Evolutionary conservation across 2,329 filamentous ascomycete species (phyloP).

Genomic region (Rutstroemia sp.): DNA sequence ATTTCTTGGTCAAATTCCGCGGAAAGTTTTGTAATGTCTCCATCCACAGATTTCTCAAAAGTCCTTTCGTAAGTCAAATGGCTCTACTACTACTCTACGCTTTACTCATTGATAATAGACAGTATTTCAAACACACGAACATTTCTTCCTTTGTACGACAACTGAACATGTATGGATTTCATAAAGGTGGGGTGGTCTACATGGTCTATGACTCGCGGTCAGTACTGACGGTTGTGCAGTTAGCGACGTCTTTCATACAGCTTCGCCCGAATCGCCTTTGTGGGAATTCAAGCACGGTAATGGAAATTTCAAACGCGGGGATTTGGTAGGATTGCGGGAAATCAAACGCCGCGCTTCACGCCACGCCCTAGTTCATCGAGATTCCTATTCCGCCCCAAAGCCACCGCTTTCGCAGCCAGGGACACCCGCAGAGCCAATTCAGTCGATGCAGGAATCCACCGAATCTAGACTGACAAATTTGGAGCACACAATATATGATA

Average conservation of each 20-base stretch:
- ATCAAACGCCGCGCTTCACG: conserved; percentile 93
- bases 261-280: conserved; percentile 82
- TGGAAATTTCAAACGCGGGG: conserved; percentile 92
- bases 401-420: conserved; percentile 68
- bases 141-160: conserved; percentile 98
- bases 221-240: conserved; percentile 46
- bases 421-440: conserved; percentile 75
- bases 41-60: conserved; percentile 95
- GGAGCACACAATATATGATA: conserved; percentile 77
- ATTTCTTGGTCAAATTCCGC: conserved; percentile 93
- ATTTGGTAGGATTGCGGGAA: conserved; percentile 82
- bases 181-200: conserved; percentile 65
- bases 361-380: conserved; percentile 86
- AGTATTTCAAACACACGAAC: conserved; percentile 99
- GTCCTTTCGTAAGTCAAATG: conserved; percentile 76
- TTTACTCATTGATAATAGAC: conserved; percentile 43
- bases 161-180: conserved; percentile 99
- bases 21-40: conserved; percentile 98
- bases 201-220: conserved; percentile 16
- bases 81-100: not conserved
- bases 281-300: conserved; percentile 99
- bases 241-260: conserved; percentile 96
- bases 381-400: conserved; percentile 77
- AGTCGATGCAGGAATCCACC: conserved; percentile 60
- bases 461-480: conserved; percentile 69